phyloP scores from a whole-genome alignment of 2,329 filamentous ascomycete genomes.

The Colletotrichum eleusines region DNA sequence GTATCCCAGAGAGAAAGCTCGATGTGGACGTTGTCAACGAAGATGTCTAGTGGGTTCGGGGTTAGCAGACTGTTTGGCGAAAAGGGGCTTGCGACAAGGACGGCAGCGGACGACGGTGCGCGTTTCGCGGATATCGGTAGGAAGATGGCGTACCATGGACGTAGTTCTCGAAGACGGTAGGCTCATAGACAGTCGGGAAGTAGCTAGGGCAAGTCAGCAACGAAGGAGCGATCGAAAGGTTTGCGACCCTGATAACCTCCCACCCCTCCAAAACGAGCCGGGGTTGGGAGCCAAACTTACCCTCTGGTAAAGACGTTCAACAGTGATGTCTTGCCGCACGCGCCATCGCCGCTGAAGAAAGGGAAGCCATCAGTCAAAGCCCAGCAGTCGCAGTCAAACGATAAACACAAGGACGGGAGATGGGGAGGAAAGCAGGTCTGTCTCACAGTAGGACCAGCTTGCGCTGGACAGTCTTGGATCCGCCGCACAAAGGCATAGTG shows the following conservation, averaged over 20 bases:
- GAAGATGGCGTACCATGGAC: slow-evolving; percentile 80
- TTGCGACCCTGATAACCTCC: neutral
- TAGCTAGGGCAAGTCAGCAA: slow-evolving; percentile 67
- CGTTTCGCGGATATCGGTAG: neutral
- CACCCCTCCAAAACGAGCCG: neutral
- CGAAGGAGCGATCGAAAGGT: neutral
- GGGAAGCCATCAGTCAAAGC: slow-evolving; percentile 33
- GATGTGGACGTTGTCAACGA: slow-evolving; percentile 96
- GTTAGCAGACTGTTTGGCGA: slow-evolving; percentile 18
- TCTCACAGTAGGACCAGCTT: slow-evolving; percentile 94
- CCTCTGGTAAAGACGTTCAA: slow-evolving; percentile 99
- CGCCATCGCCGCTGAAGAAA: slow-evolving; percentile 83
- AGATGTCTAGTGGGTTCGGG: slow-evolving; percentile 77
- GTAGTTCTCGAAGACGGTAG: slow-evolving; percentile 99
- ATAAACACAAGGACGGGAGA: neutral
- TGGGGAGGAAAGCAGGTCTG: slow-evolving; percentile 53
- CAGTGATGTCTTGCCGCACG: slow-evolving; percentile 95
- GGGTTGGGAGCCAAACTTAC: slow-evolving; percentile 63
- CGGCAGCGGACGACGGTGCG: neutral
- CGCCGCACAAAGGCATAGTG: slow-evolving; percentile 65
- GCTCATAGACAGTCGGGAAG: slow-evolving; percentile 98
- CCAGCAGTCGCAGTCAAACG: slow-evolving; percentile 18
- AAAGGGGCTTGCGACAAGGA: neutral
- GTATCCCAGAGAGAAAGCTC: slow-evolving; percentile 99
- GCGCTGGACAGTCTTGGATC: slow-evolving; percentile 88